Percentiles rank a stretch among this genome's conserved stretches.
phyloP scores from a whole-genome alignment of 2,329 filamentous ascomycete genomes.

The Cladosporium sp. region DNA sequence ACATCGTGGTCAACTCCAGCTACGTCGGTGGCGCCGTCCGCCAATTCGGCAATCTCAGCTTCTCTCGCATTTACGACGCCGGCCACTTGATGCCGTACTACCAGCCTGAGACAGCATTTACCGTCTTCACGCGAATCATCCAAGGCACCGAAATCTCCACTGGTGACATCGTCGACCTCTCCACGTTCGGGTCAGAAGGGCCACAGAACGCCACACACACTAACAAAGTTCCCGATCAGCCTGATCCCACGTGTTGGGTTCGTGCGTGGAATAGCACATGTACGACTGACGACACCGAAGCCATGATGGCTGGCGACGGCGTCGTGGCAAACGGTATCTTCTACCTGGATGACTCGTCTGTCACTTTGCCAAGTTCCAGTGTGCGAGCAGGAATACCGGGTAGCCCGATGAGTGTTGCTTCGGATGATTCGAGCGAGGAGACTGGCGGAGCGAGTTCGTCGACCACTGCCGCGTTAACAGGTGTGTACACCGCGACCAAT shows the following conservation, averaged over 20 bases:
- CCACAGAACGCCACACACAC: slow-evolving; percentile 58
- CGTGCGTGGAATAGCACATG: slow-evolving; percentile 56
- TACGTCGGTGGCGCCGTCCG: slow-evolving; percentile 72
- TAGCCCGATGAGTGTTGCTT: slow-evolving; percentile 21
- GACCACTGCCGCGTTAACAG: slow-evolving; percentile 31
- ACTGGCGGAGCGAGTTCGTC: slow-evolving; percentile 13
- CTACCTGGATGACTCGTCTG: slow-evolving; percentile 43
- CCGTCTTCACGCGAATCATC: slow-evolving; percentile 55
- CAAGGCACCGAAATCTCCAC: slow-evolving; percentile 51
- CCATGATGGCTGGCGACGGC: slow-evolving; percentile 53
- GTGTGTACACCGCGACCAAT: slow-evolving; percentile 41
- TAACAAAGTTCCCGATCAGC: slow-evolving; percentile 51
- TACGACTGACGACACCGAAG: slow-evolving; percentile 50
- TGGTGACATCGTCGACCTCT: slow-evolving; percentile 52
- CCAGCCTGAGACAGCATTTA: slow-evolving; percentile 55
- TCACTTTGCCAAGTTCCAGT: slow-evolving; percentile 37
- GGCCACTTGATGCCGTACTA: slow-evolving; percentile 55
- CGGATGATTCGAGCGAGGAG: slow-evolving; percentile 3
- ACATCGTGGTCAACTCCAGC: slow-evolving; percentile 66
- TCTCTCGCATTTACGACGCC: slow-evolving; percentile 53
- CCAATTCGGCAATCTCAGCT: slow-evolving; percentile 69
- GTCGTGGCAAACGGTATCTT: slow-evolving; percentile 62
- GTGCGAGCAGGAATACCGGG: slow-evolving; percentile 37
- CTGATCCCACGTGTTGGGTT: slow-evolving; percentile 61
- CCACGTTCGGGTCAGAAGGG: slow-evolving; percentile 59